Base-by-base conservation (phyloP, 2,329 filamentous ascomycete genomes). In the Beauveria sp. region DNA sequence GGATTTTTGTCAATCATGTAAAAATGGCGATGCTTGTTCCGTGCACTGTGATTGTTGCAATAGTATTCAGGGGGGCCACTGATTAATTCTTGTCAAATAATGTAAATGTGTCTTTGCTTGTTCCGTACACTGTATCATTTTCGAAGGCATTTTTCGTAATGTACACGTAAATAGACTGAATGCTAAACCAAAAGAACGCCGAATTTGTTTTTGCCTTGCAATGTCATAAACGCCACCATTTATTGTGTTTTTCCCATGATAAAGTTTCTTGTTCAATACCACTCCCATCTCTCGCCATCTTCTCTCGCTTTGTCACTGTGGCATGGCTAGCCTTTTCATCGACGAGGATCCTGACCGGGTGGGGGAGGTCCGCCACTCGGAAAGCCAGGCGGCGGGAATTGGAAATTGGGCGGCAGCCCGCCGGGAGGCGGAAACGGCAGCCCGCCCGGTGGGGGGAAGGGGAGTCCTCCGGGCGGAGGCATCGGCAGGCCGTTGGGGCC, bases 361-460 rank as follows among this genome's bases (percentile, higher is more conserved):
- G 63, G 70, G 62, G 64, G 66, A 1, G 66, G 66, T 10, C 57
- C 56, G 20, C 70, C 67, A 22, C 58, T 67, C 22, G 61, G 63
- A 26, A 66, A 65, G 64, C 72, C 68, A 1, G 71, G 67, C 31
- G 31, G 50, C 0, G 76, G 71, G 26, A 76, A 75, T 9, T 77
- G 77, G 53, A 80, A 79, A 42, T 60, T 60, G 26, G 57, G 57
- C 3, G 76, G 77, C 61, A 80, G 76, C 22, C 74, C 75, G 26
- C 74, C 75, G 1, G 76, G 77, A 31, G 74, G 72, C 63, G 75
- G 72, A 52, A 74, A 71, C 24, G 74, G 71, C 62, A 76, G 64
- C 16, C 73, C 73, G 43, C 71, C 75, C 42, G 72, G 70, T 2
- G 77, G 73, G 14, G 77, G 73, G 69, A 80, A 79, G 43, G 74